Percentiles rank a stretch among this genome's conserved stretches.
Evolutionary conservation across 768 basidiomycete species (phyloP).

Genomic region (Pleurotus eryngii): DNA sequence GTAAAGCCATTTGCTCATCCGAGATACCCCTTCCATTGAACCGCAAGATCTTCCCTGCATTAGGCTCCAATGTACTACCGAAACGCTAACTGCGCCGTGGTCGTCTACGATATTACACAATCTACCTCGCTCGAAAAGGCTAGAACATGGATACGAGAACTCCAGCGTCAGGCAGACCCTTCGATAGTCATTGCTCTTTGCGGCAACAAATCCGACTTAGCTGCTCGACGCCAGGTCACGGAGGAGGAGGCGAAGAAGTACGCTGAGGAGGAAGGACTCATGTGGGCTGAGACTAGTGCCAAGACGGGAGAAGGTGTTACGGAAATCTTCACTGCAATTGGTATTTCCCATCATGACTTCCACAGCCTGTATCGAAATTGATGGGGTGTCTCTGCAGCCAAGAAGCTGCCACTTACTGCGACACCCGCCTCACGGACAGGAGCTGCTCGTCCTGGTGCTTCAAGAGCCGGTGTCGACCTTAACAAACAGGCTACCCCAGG

Average conservation of each 20-base stretch:
- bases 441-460: slow-evolving; percentile 41
- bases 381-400: slow-evolving; percentile 44
- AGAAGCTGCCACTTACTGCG: slow-evolving; percentile 84
- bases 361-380: background rate
- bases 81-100: slow-evolving; percentile 90
- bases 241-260: slow-evolving; percentile 91
- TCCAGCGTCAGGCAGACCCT: slow-evolving; percentile 96
- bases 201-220: slow-evolving; percentile 91
- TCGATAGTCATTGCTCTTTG: slow-evolving; percentile 95
- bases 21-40: background rate
- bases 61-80: slow-evolving; percentile 98
- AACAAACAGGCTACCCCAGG: slow-evolving; percentile 61
- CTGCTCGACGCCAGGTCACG: slow-evolving; percentile 79
- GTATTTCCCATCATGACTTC: slow-evolving; percentile 35
- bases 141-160: slow-evolving; percentile 92
- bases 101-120: slow-evolving; percentile 96
- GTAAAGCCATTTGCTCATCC: slow-evolving; percentile 20
- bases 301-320: slow-evolving; percentile 86
- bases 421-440: slow-evolving; percentile 62
- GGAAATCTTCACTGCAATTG: slow-evolving; percentile 84
- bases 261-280: slow-evolving; percentile 86
- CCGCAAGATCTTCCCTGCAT: slow-evolving; percentile 6
- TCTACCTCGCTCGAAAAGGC: slow-evolving; percentile 91
- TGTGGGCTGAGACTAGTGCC: slow-evolving; percentile 92
- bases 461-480: slow-evolving; percentile 74